Evolutionary conservation across 352 stramenopile species (phyloP), one percentile per base, ranked within the genome.

Genomic region (Phytophthora macrochlamydospora): DNA sequence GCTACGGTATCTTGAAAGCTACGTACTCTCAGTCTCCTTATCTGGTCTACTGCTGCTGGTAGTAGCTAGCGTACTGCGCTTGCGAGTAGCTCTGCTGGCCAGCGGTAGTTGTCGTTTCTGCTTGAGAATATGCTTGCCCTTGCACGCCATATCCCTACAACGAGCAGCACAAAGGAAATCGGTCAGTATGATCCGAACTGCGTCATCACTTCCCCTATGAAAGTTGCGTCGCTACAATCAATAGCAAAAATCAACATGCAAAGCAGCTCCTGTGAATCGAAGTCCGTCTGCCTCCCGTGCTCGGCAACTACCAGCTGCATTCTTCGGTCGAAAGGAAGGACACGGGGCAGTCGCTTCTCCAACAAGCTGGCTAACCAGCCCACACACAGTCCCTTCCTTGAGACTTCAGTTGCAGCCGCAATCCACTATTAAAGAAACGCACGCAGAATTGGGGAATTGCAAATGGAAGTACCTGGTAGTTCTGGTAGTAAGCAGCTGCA

Each of bases 1-100:
- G 18, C 18, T 24, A 24, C 18, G 18, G 18, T 24, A 24, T 24
- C 18, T 24, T 24, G 18, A 24, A 24, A 24, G 18, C 18, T 24
- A 24, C 18, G 18, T 24, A 24, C 18, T 24, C 18, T 0, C 18
- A 24, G 18, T 24, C 18, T 24, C 18, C 18, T 24, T 24, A 24
- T 24, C 18, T 24, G 18, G 18, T 24, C 31, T 71, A 49, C 51
- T 83, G 74, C 56, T 87, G 76, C 62, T 92, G 79, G 50, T 91
- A 92, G 69, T 90, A 91, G 29, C 70, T 83, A 44, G 80, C 71
- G 66, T 91, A 90, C 71, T 89, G 80, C 18, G 79, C 75, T 66
- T 85, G 75, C 8, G 77, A 71, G 58, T 87, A 89, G 14, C 48
- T 58, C 51, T 81, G 69, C 35, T 78, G 72, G 9, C 54, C 45